Percentiles rank a stretch among this genome's conserved stretches.
Conservation (phyloP, 495 filamentous ascomycete species). For the Lentithecium fluviatile region DNA sequence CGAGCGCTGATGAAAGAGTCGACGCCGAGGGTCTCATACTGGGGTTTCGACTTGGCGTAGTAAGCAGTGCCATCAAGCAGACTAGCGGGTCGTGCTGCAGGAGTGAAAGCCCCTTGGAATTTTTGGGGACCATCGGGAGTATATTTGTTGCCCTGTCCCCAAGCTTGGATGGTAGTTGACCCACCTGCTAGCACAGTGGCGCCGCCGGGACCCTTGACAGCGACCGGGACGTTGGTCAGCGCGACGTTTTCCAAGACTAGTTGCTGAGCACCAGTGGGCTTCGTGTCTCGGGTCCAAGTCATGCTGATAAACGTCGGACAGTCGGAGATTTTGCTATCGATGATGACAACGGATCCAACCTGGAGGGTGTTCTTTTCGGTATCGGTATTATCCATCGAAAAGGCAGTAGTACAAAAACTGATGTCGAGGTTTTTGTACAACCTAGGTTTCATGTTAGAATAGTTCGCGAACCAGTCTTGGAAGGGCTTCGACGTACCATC, state of each 20-base stretch:
- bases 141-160: constrained; percentile 52
- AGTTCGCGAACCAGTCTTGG: too few species aligned
- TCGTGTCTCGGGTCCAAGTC: constrained; percentile 17
- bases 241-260: constrained; percentile 86
- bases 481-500: constrained; percentile 56
- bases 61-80: constrained; percentile 59
- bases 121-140: constrained; percentile 14
- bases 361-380: constrained; percentile 55
- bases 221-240: constrained; percentile 57
- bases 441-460: too few species aligned
- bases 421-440: constrained; percentile 80
- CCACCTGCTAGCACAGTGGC: constrained; percentile 34
- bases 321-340: constrained; percentile 75
- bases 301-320: constrained; percentile 27
- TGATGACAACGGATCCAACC: constrained; percentile 76
- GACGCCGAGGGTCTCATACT: constrained; percentile 62
- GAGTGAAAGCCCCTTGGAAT: constrained; percentile 49
- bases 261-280: constrained; percentile 67
- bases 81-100: constrained; percentile 55
- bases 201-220: constrained; percentile 54
- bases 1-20: constrained; percentile 73
- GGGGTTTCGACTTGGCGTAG: constrained; percentile 69
- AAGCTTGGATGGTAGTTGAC: constrained; percentile 58
- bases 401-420: constrained; percentile 84
- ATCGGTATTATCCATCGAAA: constrained; percentile 52